Conservation (phyloP, 1,284 basidiomycete genomes). For the Leccinum holopus region DNA sequence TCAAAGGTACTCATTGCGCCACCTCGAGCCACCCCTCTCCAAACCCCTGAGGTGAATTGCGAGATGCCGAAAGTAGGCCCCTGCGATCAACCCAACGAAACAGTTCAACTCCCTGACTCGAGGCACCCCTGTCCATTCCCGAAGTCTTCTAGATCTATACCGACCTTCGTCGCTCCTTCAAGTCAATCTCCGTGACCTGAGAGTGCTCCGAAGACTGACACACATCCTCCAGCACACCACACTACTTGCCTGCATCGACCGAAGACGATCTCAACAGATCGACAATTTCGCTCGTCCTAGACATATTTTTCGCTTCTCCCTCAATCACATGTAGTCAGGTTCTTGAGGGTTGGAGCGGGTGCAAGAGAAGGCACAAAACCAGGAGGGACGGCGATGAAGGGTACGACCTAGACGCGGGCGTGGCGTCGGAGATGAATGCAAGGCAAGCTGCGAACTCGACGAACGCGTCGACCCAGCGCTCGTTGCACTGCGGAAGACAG, state of each 20-base stretch:
- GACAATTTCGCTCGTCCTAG: constrained; percentile 31
- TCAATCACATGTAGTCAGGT: constrained; percentile 15
- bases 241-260: constrained; percentile 20
- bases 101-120: too few relatives aligned
- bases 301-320: constrained; percentile 27
- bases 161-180: too few relatives aligned
- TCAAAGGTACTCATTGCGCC: too few relatives aligned
- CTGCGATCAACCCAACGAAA: too few relatives aligned
- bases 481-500: constrained; percentile 17
- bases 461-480: constrained; percentile 11
- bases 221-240: constrained; percentile 5
- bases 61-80: too few relatives aligned
- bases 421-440: constrained; percentile 13
- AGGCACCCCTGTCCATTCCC: too few relatives aligned
- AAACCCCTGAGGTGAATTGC: too few relatives aligned
- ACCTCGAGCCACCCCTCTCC: too few relatives aligned
- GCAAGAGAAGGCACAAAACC: background rate
- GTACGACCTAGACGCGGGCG: constrained; percentile 12
- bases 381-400: background rate
- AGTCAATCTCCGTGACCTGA: too few relatives aligned
- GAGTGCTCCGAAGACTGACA: too few relatives aligned
- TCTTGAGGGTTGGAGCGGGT: background rate
- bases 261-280: constrained; percentile 29
- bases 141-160: too few relatives aligned
- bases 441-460: constrained; percentile 7